A percentile compares a stretch with the other conserved stretches of the same genome.
Conservation (phyloP, 345 rosid species). For the Lepidium sativum region DNA sequence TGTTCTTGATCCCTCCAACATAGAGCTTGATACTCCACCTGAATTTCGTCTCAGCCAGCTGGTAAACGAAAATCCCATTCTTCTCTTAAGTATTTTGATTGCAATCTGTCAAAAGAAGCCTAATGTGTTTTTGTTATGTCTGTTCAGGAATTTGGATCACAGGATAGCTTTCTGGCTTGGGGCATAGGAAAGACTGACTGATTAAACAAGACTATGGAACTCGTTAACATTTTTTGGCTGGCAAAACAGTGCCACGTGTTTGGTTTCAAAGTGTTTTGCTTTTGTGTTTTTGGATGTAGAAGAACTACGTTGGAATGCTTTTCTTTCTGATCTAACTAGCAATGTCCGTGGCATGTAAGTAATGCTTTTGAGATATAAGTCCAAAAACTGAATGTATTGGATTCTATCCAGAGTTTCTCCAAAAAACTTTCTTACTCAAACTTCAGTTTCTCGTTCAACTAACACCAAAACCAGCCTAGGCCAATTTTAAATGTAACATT, state of each 20-base stretch:
- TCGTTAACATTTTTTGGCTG: slow-evolving; percentile 2
- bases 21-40: slow-evolving; percentile 88
- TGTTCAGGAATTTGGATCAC: slow-evolving; percentile 83
- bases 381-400: not conserved
- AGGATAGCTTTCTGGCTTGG: slow-evolving; percentile 83
- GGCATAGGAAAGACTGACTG: slow-evolving; percentile 53
- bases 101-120: not conserved
- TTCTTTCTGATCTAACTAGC: not conserved
- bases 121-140: not conserved
- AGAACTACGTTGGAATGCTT: not conserved
- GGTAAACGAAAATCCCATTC: slow-evolving; percentile 25
- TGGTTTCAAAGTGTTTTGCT: not conserved
- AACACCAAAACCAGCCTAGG: not conserved
- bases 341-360: not conserved
- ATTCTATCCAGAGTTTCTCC: not conserved
- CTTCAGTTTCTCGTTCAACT: not conserved
- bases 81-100: not conserved
- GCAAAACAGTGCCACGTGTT: not conserved
- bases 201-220: slow-evolving; percentile 3
- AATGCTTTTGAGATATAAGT: not conserved
- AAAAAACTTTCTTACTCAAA: not conserved
- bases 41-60: slow-evolving; percentile 93
- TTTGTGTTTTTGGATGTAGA: not conserved
- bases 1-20: slow-evolving; percentile 60
- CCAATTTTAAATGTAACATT: not conserved